Base-by-base conservation (phyloP, 768 basidiomycete species). In the Tulasnella sp. region DNA sequence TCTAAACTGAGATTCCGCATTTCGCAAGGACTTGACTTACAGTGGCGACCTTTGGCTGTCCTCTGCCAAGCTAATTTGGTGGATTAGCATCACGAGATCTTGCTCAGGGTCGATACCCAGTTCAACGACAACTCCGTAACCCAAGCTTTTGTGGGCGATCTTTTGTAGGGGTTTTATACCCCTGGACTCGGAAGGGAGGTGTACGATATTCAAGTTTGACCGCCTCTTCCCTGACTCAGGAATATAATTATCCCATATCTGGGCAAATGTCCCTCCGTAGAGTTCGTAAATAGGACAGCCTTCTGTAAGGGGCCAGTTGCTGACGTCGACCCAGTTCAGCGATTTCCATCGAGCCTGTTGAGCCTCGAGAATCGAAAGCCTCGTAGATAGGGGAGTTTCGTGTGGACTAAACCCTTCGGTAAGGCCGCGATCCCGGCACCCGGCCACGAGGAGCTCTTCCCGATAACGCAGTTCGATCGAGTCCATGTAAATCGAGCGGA, bases 221-320 rank as follows among this genome's bases (percentile, higher is more conserved):
- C 35, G 77, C 26, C 71, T 77, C n/a, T 46, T 61, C 13, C n/a
- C 74, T 11, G 55, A 48, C n/a, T 48, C 74, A 15, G n/a, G 23
- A 0, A n/a, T 32, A 37, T 48, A 42, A n/a, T 51, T 42, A 32
- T 51, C 77, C 67, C 67, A 77, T 39, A 77, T 40, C 77, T 77
- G 77, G 15, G 71, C 70, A 44, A 77, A 77, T 26, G 55, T 69
- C 26, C 77, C 77, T 29, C 77, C 77, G 71, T 77, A 77, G 16
- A 77, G 61, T 32, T 77, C 77, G 77, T 77, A 77, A 15, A 70
- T 70, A 5, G 77, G 77, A 26, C 77, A 77, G 35, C 70, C 69
- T 37, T 70, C 70, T 18, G 39, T 29, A 32, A 77, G 77, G 18
- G 42, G 35, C 35, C 44, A 37, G 16, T 72, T 16, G 35, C 70